phyloP scores from a whole-genome alignment of 371 early-diverging fungal genomes.

The Aphelidium insulamus region DNA sequence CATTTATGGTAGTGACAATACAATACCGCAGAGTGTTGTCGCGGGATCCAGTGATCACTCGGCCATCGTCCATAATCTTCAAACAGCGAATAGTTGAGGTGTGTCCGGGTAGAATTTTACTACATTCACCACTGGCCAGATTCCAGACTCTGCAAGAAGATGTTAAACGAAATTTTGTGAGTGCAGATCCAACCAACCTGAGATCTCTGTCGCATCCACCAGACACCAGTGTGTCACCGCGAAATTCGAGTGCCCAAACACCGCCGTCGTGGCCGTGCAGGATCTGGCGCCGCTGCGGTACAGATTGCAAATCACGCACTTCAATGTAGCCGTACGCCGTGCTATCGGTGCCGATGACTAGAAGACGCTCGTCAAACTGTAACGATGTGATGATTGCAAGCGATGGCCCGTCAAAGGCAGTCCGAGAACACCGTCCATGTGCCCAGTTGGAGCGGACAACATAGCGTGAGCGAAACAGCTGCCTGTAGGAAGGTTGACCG shows the following conservation, averaged over 20 bases:
- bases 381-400: constrained; percentile 58
- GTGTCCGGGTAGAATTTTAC: constrained; percentile 52
- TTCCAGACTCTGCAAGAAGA: constrained; percentile 45
- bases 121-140: constrained; percentile 35
- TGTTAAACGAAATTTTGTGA: constrained; percentile 23
- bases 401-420: constrained; percentile 51
- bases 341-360: constrained; percentile 68
- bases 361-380: constrained; percentile 62
- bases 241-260: constrained; percentile 75
- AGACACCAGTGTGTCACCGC: constrained; percentile 43
- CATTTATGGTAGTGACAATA: constrained; percentile 29
- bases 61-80: constrained; percentile 33
- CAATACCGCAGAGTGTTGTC: constrained; percentile 50
- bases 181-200: constrained; percentile 13
- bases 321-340: no score
- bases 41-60: constrained; percentile 69
- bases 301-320: no score
- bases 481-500: constrained; percentile 33
- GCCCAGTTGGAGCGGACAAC: constrained; percentile 52
- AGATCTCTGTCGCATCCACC: constrained; percentile 55
- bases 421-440: constrained; percentile 34
- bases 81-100: constrained; percentile 79
- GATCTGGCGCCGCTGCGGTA: constrained; percentile 39
- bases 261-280: constrained; percentile 83
- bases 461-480: constrained; percentile 47